phyloP scores from a whole-genome alignment of 305 asterid species.

The Fraxinus velutina region DNA sequence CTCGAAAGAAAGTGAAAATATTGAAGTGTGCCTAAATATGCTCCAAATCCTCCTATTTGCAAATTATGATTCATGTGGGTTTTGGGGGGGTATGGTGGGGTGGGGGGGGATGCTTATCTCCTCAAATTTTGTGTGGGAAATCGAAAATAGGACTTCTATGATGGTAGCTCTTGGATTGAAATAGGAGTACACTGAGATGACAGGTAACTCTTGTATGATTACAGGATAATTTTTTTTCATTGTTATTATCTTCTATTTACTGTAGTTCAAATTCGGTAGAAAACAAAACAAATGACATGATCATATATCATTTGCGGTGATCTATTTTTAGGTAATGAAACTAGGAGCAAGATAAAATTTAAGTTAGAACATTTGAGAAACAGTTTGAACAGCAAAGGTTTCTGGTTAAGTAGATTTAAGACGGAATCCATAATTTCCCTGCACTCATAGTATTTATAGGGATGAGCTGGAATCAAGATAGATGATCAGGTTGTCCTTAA shows the following conservation, averaged over 20 bases:
- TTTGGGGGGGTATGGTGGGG: too few species aligned
- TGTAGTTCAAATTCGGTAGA: not conserved
- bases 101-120: not conserved
- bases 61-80: not conserved
- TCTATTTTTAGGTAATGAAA: not conserved
- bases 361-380: not conserved
- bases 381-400: not conserved
- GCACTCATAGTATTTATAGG: not conserved
- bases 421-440: not conserved
- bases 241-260: not conserved
- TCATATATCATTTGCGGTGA: not conserved
- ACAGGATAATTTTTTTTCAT: not conserved
- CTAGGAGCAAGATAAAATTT: not conserved
- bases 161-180: not conserved
- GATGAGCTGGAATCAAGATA: not conserved
- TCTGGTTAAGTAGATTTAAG: not conserved
- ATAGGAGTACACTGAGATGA: not conserved
- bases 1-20: not conserved
- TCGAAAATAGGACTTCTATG: not conserved
- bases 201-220: not conserved
- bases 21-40: not conserved
- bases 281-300: not conserved
- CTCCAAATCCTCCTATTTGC: not conserved
- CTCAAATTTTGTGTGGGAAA: not conserved
- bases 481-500: not conserved